Percentiles rank a stretch among this genome's conserved stretches.
phyloP scores from a whole-genome alignment of 352 stramenopile species.

The Phytophthora sojae region DNA sequence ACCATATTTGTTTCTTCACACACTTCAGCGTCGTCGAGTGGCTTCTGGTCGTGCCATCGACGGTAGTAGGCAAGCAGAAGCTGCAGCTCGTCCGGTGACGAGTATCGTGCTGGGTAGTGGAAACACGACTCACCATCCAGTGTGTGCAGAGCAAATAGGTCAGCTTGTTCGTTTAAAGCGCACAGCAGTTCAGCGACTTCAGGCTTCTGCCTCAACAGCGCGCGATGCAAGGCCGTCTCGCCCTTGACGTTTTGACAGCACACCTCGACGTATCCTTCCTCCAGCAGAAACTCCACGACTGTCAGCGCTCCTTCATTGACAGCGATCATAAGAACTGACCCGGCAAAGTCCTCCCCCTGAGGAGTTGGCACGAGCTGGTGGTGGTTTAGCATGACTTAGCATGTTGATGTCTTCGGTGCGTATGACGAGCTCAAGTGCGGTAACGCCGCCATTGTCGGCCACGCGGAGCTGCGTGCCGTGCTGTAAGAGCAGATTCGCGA shows the following conservation, averaged over 20 bases:
- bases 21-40: neutral
- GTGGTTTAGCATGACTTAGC: slow-evolving; percentile 36
- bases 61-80: slow-evolving; percentile 15
- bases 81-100: slow-evolving; percentile 6
- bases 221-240: slow-evolving; percentile 29
- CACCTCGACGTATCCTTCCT: slow-evolving; percentile 18
- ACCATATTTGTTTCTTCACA: neutral
- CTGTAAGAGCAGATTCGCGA: slow-evolving; percentile 23
- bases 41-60: neutral
- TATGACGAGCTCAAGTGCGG: slow-evolving; percentile 17
- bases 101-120: slow-evolving; percentile 31
- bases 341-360: slow-evolving; percentile 25
- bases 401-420: slow-evolving; percentile 14
- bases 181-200: slow-evolving; percentile 11
- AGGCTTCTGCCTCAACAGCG: slow-evolving; percentile 2
- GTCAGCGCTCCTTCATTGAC: slow-evolving; percentile 14
- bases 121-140: slow-evolving; percentile 13
- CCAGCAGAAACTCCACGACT: slow-evolving; percentile 24
- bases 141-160: neutral
- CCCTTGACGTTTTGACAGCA: slow-evolving; percentile 8
- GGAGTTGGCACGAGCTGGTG: slow-evolving; percentile 19
- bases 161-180: slow-evolving; percentile 9
- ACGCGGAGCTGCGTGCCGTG: slow-evolving; percentile 20
- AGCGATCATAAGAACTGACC: slow-evolving; percentile 14
- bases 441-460: slow-evolving; percentile 9